Evolutionary conservation across 139 green algal genomes (phyloP), one percentile per base, ranked within the genome.

Genomic region (Raphidocelis subcapitata): DNA sequence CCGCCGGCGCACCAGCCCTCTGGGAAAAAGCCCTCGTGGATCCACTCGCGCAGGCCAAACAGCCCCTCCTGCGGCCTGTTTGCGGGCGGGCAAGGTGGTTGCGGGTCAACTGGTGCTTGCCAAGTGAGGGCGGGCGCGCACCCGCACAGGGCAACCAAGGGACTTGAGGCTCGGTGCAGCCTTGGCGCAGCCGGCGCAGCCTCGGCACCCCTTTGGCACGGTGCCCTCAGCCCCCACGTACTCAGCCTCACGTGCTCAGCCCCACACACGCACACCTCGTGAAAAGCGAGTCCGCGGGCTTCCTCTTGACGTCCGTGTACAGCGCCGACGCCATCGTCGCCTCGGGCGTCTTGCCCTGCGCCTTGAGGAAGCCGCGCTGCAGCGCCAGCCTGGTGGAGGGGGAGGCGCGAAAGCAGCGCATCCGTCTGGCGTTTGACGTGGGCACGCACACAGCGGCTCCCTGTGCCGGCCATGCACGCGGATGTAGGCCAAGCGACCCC

Each of bases 301-400:
- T 92, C 5, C 86, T 79, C 81, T 94, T 94, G 26, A 96, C 85
- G 68, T 96, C 91, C 0, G 91, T 95, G 78, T 95, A 96, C 44
- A 96, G 68, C 3, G 90, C 90, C 5, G 82, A 91, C 0, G 91
- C 91, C 91, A 96, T 96, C 41, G 91, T 96, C 8, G 91, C 90
- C 66, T 95, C 91, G 0, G 91, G 91, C 0, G 91, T 96, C 69
- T 92, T 93, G 56, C 90, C 91, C 41, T 88, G 76, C 66, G 82
- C 89, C 46, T 88, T 82, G 63, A 96, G 83, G 5, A 93, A 74
- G 0, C 81, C 82, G 8, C 84, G 73, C 65, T 89, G 77, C 4
- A 95, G 60, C 1, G 89, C 89, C 20, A 86, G 29, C 31, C 79
- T 79, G 35, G 57, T 2, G 20, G 26, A 64, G 68, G 20, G 26